Conservation (phyloP, 2,329 filamentous ascomycete genomes). For the Cordyceps farinosa region DNA sequence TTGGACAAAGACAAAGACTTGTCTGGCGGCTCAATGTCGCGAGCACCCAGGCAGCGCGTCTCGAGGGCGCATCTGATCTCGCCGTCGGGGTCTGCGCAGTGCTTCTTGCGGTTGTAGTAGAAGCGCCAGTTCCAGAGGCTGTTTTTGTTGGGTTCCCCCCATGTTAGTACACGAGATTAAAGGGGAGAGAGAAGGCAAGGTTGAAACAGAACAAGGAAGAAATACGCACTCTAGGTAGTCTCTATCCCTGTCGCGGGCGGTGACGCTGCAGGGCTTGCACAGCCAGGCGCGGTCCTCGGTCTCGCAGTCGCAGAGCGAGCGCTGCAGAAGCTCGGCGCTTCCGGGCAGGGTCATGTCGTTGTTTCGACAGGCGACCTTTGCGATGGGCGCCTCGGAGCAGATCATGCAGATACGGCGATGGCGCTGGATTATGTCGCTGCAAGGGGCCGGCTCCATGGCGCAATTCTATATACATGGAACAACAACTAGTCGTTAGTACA, state of each 20-base stretch:
- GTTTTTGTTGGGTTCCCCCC: neutral
- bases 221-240: constrained; percentile 54
- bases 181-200: no score
- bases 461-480: constrained; percentile 64
- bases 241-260: constrained; percentile 57
- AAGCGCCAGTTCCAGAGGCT: constrained; percentile 87
- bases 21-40: constrained; percentile 38
- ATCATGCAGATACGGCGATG: constrained; percentile 76
- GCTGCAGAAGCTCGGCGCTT: constrained; percentile 54
- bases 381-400: constrained; percentile 70
- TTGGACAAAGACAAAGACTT: no score
- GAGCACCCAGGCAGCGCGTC: constrained; percentile 68
- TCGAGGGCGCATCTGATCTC: constrained; percentile 86
- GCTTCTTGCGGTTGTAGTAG: constrained; percentile 68
- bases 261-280: constrained; percentile 77
- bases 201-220: no score
- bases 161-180: no score
- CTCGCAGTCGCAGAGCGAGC: constrained; percentile 50
- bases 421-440: constrained; percentile 61
- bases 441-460: constrained; percentile 63
- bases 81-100: constrained; percentile 77
- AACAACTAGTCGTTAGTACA: no score
- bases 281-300: constrained; percentile 66
- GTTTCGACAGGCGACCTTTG: constrained; percentile 45
- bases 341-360: constrained; percentile 45